Evolutionary conservation across 148 eudicot genomes (phyloP).

Genomic region (Oxyria digyna): DNA sequence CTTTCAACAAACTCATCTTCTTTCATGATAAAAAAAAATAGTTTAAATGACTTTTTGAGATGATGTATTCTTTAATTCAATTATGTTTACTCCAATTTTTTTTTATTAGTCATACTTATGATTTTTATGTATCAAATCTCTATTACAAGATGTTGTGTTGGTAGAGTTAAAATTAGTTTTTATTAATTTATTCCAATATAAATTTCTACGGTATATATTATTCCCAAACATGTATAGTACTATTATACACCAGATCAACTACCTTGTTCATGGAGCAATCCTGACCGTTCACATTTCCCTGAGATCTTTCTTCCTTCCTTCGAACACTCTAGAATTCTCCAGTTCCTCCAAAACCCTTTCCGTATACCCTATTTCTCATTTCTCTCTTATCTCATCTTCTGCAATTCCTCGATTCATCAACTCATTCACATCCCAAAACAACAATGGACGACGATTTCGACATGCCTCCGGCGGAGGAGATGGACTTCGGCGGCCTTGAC

Average conservation of each 20-base stretch:
- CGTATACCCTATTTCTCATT: neutral
- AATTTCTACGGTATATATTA: no score
- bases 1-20: no score
- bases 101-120: no score
- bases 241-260: slow-evolving; percentile 3
- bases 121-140: no score
- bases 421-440: neutral
- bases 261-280: slow-evolving; percentile 14
- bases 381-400: neutral
- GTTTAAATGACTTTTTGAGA: no score
- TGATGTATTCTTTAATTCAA: no score
- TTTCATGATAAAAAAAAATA: no score
- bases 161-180: no score
- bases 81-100: no score
- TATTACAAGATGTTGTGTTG: no score
- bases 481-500: slow-evolving; percentile 38
- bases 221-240: no score
- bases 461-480: slow-evolving; percentile 58
- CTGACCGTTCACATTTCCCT: slow-evolving; percentile 1
- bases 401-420: slow-evolving; percentile 8
- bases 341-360: neutral
- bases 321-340: slow-evolving; percentile 30
- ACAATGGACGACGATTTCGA: slow-evolving; percentile 65
- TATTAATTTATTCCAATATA: no score
- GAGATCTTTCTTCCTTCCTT: neutral